Base-by-base conservation (phyloP, 176 grass and related monocot genomes). In the Avena insularis region DNA sequence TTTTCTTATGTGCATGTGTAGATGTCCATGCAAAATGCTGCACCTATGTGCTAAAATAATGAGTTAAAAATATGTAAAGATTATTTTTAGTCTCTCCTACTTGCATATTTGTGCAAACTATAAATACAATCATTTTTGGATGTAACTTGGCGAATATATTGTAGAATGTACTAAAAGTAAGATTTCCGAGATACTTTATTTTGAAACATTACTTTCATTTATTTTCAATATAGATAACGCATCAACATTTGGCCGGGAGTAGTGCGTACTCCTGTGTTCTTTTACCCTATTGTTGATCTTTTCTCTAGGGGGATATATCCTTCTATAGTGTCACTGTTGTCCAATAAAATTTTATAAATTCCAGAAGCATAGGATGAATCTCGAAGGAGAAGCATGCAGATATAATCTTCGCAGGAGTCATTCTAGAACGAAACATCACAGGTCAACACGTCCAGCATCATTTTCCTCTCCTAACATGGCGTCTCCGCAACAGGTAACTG, bases 301-400 rank as follows among this genome's bases (percentile, higher is more conserved):
- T 14, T 60, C 15, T 64, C 10, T 10, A 13, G 12, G 25, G 4
- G 1, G 4, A 6, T 48, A 11, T 17, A 3, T 45, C 11, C 0
- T 31, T 47, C n/a, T 73, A 40, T 46, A n/a, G 27, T 2, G 27
- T 25, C 14, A 31, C 19, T 49, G 2, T 80, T 80, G 23, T 9
- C 29, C 7, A 38, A 83, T 1, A 31, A 60, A 66, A 8, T 1
- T 1, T 58, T 12, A 21, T 43, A 13, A 78, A 19, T 40, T 84
- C 64, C 75, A 88, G 81, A 88, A 88, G 14, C 5, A 84, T 62
- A 57, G 75, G 4, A 0, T 27, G 43, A 60, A 13, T 50, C 2
- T 83, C 27, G 2, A 12, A 27, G 1, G 20, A 19, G 23, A 12
- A 54, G 14, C 6, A 27, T 3, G 59, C n/a, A 23, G 0, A 4